Evolutionary conservation across 257 asterid species (phyloP).

Genomic region (Parsonsia alboflavescens): DNA sequence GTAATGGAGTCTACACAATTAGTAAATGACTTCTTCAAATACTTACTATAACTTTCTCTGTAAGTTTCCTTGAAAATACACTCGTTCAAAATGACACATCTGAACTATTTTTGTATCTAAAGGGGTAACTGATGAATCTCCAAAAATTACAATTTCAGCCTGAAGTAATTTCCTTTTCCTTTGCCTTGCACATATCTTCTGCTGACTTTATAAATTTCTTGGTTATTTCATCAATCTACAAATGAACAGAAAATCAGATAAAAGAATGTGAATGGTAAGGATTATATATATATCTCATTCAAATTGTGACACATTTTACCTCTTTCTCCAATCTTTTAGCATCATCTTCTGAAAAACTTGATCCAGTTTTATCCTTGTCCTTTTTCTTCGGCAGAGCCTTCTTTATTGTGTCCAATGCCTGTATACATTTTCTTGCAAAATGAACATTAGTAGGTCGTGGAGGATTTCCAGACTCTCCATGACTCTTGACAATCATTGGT

Average conservation of each 20-base stretch:
- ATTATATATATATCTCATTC: neutral
- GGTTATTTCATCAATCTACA: slow-evolving; percentile 82
- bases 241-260: slow-evolving; percentile 6
- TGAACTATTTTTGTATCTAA: neutral
- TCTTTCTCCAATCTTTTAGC: slow-evolving; percentile 88
- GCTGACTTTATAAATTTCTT: slow-evolving; percentile 83
- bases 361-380: slow-evolving; percentile 59
- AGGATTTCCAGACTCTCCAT: neutral
- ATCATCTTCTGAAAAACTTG: slow-evolving; percentile 72
- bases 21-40: neutral
- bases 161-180: slow-evolving; percentile 75
- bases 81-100: neutral
- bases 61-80: neutral
- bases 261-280: neutral
- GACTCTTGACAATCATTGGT: neutral
- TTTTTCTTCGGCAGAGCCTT: slow-evolving; percentile 72
- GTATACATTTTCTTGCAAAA: slow-evolving; percentile 2
- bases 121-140: neutral
- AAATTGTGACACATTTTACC: slow-evolving; percentile 34
- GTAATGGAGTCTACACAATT: neutral
- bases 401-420: slow-evolving; percentile 81
- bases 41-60: neutral
- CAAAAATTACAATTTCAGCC: slow-evolving; percentile 33
- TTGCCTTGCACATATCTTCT: slow-evolving; percentile 93
- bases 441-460: slow-evolving; percentile 1